Conservation (phyloP, 441 rosid genomes). For the Adansonia madagascariensis region DNA sequence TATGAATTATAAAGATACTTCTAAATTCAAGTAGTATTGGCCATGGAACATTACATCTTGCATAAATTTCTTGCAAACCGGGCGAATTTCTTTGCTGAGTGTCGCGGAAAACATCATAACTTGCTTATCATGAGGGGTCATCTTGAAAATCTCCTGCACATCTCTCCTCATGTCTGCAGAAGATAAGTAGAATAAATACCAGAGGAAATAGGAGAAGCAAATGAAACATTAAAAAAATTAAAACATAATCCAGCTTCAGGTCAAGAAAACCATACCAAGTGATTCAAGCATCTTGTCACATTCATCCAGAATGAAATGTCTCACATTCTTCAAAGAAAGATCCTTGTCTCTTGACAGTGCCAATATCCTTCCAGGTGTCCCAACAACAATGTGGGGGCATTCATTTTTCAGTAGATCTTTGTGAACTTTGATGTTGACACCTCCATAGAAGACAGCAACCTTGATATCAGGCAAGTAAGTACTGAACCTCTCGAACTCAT, state of each 20-base stretch:
- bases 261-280: slow-evolving; percentile 56
- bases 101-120: slow-evolving; percentile 99
- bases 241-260: background rate
- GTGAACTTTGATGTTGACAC: too few species aligned
- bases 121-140: slow-evolving; percentile 99
- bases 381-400: too few species aligned
- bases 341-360: slow-evolving; percentile 92
- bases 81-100: slow-evolving; percentile 99
- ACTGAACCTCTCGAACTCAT: too few species aligned
- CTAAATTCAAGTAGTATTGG: slow-evolving; percentile 68
- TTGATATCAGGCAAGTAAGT: too few species aligned
- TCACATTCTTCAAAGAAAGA: slow-evolving; percentile 93
- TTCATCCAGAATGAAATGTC: slow-evolving; percentile 98
- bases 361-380: slow-evolving; percentile 41
- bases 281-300: slow-evolving; percentile 99
- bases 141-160: slow-evolving; percentile 96
- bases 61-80: slow-evolving; percentile 99
- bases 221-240: background rate
- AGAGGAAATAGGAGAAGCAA: background rate
- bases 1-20: slow-evolving; percentile 50
- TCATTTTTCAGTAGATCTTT: too few species aligned
- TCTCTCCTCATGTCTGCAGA: slow-evolving; percentile 91
- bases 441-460: too few species aligned
- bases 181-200: slow-evolving; percentile 11
- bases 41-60: slow-evolving; percentile 93